phyloP scores from a whole-genome alignment of 176 grass and related monocot species.

The Eleusine coracana region DNA sequence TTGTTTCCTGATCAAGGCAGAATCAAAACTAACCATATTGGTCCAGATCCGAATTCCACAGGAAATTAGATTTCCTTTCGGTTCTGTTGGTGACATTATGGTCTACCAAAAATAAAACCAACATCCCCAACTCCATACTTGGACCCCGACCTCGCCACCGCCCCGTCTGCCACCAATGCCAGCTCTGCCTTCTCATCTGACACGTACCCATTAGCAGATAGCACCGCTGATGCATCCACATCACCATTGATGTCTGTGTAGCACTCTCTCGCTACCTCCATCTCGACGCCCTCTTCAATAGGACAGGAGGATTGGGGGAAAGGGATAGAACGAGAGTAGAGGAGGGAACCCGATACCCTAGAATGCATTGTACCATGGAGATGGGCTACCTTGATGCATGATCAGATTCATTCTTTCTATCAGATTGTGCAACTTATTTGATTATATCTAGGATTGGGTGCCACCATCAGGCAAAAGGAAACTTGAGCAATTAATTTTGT shows the following conservation, averaged over 20 bases:
- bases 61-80: too few species aligned
- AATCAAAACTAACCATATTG: too few species aligned
- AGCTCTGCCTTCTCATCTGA: slow-evolving; percentile 2
- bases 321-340: not conserved
- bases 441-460: not conserved
- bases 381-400: not conserved
- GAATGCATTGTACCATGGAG: not conserved
- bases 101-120: too few species aligned
- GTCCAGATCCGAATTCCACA: too few species aligned
- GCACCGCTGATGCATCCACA: not conserved
- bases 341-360: slow-evolving; percentile 1
- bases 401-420: not conserved
- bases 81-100: too few species aligned
- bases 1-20: too few species aligned
- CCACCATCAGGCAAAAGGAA: not conserved
- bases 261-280: not conserved
- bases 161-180: slow-evolving; percentile 9
- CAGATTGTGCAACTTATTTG: not conserved
- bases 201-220: slow-evolving; percentile 2
- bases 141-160: slow-evolving; percentile 9
- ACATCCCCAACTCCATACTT: slow-evolving; percentile 4
- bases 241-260: slow-evolving; percentile 44
- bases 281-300: not conserved
- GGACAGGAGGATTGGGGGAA: not conserved
- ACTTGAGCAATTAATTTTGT: not conserved